Base-by-base conservation (phyloP, 306 rosid genomes). In the Parietaria judaica region DNA sequence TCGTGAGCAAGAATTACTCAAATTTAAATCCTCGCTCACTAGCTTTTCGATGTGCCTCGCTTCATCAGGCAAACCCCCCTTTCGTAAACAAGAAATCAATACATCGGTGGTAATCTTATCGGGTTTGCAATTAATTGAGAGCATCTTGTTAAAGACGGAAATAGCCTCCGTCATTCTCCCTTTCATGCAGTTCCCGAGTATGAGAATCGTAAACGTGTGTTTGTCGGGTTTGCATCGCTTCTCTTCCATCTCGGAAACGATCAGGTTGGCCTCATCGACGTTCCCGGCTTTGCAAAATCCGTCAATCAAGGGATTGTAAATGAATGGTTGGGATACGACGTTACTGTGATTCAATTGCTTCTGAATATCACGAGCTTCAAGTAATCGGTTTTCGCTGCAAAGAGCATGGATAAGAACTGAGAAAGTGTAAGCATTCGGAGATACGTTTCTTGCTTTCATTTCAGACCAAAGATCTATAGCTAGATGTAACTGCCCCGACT, bases 181-280 rank as follows among this genome's bases (percentile, higher is more conserved):
- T 67, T 87, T 87, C 97, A 91, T 87, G 76, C 91, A 85, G 70
- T 87, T 84, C 51, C 96, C 96, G 8, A 87, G 68, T 56, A 87
- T 87, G 72, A 91, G 96, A 76, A 87, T 87, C 36, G 96, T 91
- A 75, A 70, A 87, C 13, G 96, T 87, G 53, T 81, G 39, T 80
- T 83, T 91, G 67, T 91, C 97, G 35, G 84, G 91, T 53, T 70
- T 69, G 62, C 96, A 87, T 64, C 74, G 68, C 72, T 79, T 83
- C 66, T 75, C 78, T 66, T 79, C 89, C 97, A 87, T 85, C 78
- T 87, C 97, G 16, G 71, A 79, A 12, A 78, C 70, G 67, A 91
- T 83, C 61, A 52, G 17, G 58, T 81, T 87, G 47, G 97, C 97
- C 76, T 90, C 86, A 11, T 90, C 96, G 53, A 87, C 72, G 56